A percentile compares a stretch with the other conserved stretches of the same genome.
Evolutionary conservation across 306 rosid species (phyloP).

Genomic region (Hippophae rhamnoides): DNA sequence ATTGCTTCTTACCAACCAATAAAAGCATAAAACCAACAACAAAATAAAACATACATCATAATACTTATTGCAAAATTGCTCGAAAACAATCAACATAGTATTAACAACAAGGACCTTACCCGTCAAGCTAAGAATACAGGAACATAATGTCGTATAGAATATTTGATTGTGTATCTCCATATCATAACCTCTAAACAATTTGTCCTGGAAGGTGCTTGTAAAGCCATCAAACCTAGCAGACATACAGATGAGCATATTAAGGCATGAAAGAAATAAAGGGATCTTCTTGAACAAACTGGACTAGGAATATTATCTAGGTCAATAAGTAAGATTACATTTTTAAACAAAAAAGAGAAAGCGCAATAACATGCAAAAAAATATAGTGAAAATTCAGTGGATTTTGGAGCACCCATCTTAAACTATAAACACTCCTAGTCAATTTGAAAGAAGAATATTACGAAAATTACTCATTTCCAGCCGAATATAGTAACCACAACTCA

Average conservation of each 20-base stretch:
- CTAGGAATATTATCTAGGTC: no score
- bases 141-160: constrained; percentile 81
- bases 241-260: constrained; percentile 11
- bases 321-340: no score
- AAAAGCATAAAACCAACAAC: neutral
- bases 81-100: neutral
- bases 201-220: constrained; percentile 97
- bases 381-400: neutral
- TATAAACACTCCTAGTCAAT: neutral
- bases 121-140: constrained; percentile 80
- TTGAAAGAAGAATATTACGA: neutral
- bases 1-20: neutral
- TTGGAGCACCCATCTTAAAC: constrained; percentile 1
- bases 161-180: constrained; percentile 99
- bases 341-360: no score
- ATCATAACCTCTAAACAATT: constrained; percentile 86
- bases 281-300: no score
- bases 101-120: constrained; percentile 39
- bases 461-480: neutral
- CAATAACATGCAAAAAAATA: no score
- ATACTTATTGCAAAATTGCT: neutral
- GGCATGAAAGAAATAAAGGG: neutral
- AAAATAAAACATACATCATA: neutral
- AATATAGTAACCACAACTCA: neutral
- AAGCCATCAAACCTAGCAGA: constrained; percentile 71